Evolutionary conservation across 352 stramenopile genomes (phyloP).

Genomic region (Globisporangium spinosum): DNA sequence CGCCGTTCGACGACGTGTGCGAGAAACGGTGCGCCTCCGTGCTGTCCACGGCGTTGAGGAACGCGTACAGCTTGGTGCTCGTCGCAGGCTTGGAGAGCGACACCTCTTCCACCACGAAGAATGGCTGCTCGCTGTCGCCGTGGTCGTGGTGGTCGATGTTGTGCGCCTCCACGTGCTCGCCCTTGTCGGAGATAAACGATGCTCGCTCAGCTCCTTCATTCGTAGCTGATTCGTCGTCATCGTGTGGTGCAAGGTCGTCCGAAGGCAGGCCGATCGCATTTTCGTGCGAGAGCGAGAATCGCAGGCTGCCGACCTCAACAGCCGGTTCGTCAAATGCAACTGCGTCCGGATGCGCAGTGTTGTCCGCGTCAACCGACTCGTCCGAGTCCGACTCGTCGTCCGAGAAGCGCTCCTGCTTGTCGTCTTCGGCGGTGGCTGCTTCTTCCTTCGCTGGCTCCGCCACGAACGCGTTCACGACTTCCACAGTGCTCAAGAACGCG

Average conservation of each 20-base stretch:
- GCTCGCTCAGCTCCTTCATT: slow-evolving; percentile 2
- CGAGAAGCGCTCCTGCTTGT: slow-evolving; percentile 6
- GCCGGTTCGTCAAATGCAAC: slow-evolving; percentile 1
- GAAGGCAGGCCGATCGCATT: slow-evolving; percentile 3
- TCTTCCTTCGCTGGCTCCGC: slow-evolving; percentile 19
- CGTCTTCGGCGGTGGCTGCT: slow-evolving; percentile 19
- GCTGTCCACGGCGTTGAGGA: slow-evolving; percentile 46
- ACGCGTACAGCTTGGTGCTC: slow-evolving; percentile 50
- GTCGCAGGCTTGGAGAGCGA: slow-evolving; percentile 24
- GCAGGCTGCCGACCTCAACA: neutral
- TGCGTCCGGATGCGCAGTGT: neutral
- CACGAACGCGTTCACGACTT: slow-evolving; percentile 19
- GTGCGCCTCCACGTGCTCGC: slow-evolving; percentile 15
- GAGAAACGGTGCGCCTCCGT: slow-evolving; percentile 16
- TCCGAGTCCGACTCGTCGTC: neutral
- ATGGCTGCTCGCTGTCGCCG: slow-evolving; percentile 28
- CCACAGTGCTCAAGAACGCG: slow-evolving; percentile 63
- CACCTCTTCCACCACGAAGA: slow-evolving; percentile 36
- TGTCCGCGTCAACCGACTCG: neutral
- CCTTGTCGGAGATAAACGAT: neutral
- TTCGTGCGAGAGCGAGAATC: slow-evolving; percentile 13
- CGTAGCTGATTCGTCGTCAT: neutral
- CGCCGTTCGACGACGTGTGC: slow-evolving; percentile 13
- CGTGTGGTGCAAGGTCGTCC: neutral
- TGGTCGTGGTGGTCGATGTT: slow-evolving; percentile 24